Percentiles rank a stretch among this genome's conserved stretches.
phyloP scores from a whole-genome alignment of 2,329 filamentous ascomycete genomes.

The Phialophora macrospora region DNA sequence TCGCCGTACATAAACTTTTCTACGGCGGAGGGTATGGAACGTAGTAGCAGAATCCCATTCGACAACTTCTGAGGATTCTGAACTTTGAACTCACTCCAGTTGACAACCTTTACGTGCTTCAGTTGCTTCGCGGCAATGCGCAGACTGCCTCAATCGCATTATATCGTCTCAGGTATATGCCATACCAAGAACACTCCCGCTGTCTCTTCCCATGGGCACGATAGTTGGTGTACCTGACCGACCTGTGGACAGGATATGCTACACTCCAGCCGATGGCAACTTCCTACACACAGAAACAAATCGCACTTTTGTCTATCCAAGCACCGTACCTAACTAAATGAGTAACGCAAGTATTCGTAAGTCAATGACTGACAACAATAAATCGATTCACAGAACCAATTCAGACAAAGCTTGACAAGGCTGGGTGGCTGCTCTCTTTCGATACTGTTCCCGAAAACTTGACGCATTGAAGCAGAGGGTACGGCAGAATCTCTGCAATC shows the following conservation, averaged over 20 bases:
- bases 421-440: neutral
- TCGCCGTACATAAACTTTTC: neutral
- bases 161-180: neutral
- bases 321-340: neutral
- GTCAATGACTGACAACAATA: neutral
- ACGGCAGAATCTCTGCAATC: conserved; percentile 10
- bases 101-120: neutral
- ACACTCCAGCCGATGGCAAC: neutral
- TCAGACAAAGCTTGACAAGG: neutral
- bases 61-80: neutral
- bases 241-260: neutral
- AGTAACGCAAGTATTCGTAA: neutral
- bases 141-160: neutral
- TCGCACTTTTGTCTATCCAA: neutral
- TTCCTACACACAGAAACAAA: neutral
- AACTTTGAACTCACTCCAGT: neutral
- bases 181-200: neutral
- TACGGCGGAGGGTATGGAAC: neutral
- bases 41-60: neutral
- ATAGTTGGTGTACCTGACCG: neutral
- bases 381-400: neutral
- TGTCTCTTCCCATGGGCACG: neutral
- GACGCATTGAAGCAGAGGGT: neutral
- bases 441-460: neutral
- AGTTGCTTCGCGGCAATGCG: neutral